These are phyloP conservation scores for Carpinus viminea DNA, from an alignment of 306 rosid genomes.

Conservation along the genomic window DNA sequence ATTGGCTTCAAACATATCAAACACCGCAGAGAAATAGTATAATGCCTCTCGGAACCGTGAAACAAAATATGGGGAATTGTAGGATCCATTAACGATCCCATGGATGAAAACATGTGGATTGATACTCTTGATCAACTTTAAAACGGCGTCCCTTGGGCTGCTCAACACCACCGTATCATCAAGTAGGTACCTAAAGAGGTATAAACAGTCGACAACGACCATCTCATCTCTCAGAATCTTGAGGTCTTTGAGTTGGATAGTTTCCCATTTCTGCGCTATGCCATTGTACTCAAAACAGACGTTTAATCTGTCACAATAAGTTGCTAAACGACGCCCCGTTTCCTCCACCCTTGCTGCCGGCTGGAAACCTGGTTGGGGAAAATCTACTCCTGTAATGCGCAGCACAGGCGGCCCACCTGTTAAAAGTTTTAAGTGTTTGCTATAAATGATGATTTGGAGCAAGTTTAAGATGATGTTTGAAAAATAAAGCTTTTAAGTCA, in stretches of 20 bases:
- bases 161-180: conserved; percentile 70
- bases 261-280: conserved; percentile 67
- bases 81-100: conserved; percentile 51
- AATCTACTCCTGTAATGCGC: conserved; percentile 68
- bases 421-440: no score
- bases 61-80: conserved; percentile 76
- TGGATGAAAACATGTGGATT: conserved; percentile 66
- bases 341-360: conserved; percentile 70
- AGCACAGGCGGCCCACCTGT: conserved; percentile 45
- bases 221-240: conserved; percentile 44
- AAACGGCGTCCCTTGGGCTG: conserved; percentile 64
- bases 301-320: conserved; percentile 42
- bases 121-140: conserved; percentile 63
- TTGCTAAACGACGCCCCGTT: conserved; percentile 70
- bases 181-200: conserved; percentile 54
- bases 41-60: conserved; percentile 71
- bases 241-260: conserved; percentile 59
- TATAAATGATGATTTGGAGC: no score
- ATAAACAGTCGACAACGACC: conserved; percentile 50
- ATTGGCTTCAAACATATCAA: conserved; percentile 50
- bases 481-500: no score
- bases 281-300: conserved; percentile 74
- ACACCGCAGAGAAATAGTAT: conserved; percentile 54
- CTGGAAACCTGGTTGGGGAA: conserved; percentile 74
- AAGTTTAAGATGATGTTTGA: no score